Evolutionary conservation across 2,329 filamentous ascomycete species (phyloP), one percentile per base, ranked within the genome.

Genomic region (Colletotrichum falcatum): DNA sequence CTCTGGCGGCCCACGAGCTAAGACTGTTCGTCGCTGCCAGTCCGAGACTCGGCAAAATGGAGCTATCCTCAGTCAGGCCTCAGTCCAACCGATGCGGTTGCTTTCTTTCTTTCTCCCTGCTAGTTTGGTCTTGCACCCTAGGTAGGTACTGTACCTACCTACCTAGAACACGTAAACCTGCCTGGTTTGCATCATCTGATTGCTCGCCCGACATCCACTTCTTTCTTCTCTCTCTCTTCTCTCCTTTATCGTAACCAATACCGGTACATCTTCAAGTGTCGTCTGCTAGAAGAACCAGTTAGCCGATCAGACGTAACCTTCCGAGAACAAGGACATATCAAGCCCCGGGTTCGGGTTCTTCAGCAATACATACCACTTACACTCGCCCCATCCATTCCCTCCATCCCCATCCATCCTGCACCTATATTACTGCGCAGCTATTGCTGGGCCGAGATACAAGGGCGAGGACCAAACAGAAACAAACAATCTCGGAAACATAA

Each of bases 141-240:
- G n/a, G n/a, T n/a, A n/a, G n/a, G n/a, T n/a, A n/a, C n/a, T n/a
- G n/a, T n/a, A n/a, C n/a, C n/a, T n/a, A n/a, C n/a, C n/a, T n/a
- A n/a, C n/a, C n/a, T n/a, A 39, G 59, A 53, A 58, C 44, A 61
- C 62, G 62, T 51, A 70, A 67, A 46, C 39, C 61, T n/a, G 30
- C 26, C 61, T 26, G 30, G 33, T 56, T 62, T 66, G 54, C 49
- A 69, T 71, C 69, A 69, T 71, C 69, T 69, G 54, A 69, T 65
- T 56, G 60, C 60, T 53, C 42, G 60, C 12, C 55, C 60, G 59
- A 56, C 60, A 63, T 55, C 56, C 60, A 49, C 44, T 54, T 65
- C 53, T 33, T 26, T 61, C 59, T 42, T 44, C 49, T 28, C 56
- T 33, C 18, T 33, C 53, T 35, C n/a, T n/a, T n/a, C n/a, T 35